Base-by-base conservation (phyloP, 2,329 filamentous ascomycete species). In the Fusarium acutatum region DNA sequence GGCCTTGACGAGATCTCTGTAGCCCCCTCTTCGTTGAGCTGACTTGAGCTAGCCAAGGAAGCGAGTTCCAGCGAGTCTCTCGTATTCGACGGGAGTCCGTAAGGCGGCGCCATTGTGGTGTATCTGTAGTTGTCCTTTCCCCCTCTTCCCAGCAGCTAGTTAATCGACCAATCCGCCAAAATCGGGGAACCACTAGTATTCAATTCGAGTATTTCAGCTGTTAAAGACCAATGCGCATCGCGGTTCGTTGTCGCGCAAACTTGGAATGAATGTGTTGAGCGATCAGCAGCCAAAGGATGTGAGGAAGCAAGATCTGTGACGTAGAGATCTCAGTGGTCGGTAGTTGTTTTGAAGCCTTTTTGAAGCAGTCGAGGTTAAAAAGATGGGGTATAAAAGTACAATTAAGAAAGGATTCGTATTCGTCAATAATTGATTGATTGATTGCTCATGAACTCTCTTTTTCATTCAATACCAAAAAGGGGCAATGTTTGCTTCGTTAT, bases 21-120 rank as follows among this genome's bases (percentile, higher is more conserved):
- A 53, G 84, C 88, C 24, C 88, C 89, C 71, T 88, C 88, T 54
- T 89, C 89, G 64, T 82, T 78, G 60, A 76, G 60, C 47, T 83
- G 79, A 76, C 93, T 94, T 41, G 93, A 95, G 71, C 94, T 97
- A 68, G 96, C 96, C 73, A 99, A 91, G 60, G 95, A 98, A 69
- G 95, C 96, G 66, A 99, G 92, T 86, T 99, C 96, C 79, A 99
- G 91, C 52, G 96, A 98, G 87, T 99, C 96, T 84, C 96, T 94
- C 70, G 90, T 82, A 72, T 85, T 83, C 73, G 83, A 81, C 73
- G 84, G 84, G 64, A 84, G 81, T 77, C 81, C 83, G 73, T 83
- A 81, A 12, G 71, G 67, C 79, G 82, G 80, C 86, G 87, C 75
- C 82, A 81, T 67, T 80, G 77, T 72, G 83, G 80, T 82, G 83